Evolutionary conservation across 345 rosid species (phyloP), one percentile per base, ranked within the genome.

Genomic region (Gossypium australe): DNA sequence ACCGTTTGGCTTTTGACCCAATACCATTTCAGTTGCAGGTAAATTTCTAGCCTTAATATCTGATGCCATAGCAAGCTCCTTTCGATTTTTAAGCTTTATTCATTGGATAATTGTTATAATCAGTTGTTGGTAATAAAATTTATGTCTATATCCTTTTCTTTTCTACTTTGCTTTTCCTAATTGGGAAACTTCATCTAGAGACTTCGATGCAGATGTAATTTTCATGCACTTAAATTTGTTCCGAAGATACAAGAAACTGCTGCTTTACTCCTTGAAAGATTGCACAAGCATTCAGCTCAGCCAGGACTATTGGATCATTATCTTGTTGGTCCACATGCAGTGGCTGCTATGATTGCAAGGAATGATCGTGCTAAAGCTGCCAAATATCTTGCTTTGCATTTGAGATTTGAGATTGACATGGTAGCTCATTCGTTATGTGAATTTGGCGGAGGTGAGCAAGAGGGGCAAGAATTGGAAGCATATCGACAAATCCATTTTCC

Each of bases 201-300:
- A 72, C 87, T 93, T 85, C 97, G 98, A 72, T 93, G 99, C 86
- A 91, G 97, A 88, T 95, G 98, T 80, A 95, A 95, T 70, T 95
- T 93, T 80, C 98, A 93, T 1, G 97, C 98, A 0, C 82, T 95
- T 65, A 86, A 79, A 62, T 95, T 91, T 76, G 81, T 83, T 79
- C 90, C 97, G 18, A 93, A 88, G 84, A 87, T 95, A 79, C 97
- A 95, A 92, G 88, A 91, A 85, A 83, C 91, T 0, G 97, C 88
- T 48, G 89, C 97, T 58, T 75, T 90, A 78, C 92, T 95, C 8
- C 90, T 95, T 25, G 82, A 80, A 79, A 88, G 93, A 81, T 75
- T 95, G 84, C 94, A 91, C 22, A 86, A 71, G 72, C 67, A 77
- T 58, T 84, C 80, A 49, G 78, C 87, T 75, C 84, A 79, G 51